phyloP scores from a whole-genome alignment of 768 basidiomycete genomes.

The Tricholoma bakamatsutake region DNA sequence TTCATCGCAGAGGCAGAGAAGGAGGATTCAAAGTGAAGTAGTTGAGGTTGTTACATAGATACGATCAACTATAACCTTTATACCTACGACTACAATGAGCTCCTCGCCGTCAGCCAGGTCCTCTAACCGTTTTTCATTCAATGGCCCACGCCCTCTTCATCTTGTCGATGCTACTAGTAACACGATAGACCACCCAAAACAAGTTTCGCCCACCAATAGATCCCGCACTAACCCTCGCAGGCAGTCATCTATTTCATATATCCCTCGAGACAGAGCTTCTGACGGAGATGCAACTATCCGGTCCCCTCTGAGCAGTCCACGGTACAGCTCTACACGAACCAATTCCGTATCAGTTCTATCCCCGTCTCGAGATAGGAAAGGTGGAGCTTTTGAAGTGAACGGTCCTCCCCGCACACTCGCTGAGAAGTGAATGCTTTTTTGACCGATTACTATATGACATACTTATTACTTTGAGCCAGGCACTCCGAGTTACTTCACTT shows the following conservation, averaged over 20 bases:
- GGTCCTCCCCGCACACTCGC: conserved; percentile 52
- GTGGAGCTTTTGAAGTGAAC: conserved; percentile 17
- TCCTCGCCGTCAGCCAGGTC: conserved; percentile 7
- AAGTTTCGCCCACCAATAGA: conserved; percentile 5
- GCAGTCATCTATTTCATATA: conserved; percentile 53
- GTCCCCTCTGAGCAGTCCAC: conserved; percentile 9
- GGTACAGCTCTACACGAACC: conserved; percentile 15
- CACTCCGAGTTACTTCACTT: conserved; percentile 77
- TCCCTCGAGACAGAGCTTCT: conserved; percentile 25
- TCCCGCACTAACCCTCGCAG: conserved; percentile 26
- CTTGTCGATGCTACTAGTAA: conserved; percentile 32
- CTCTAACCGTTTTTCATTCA: conserved; percentile 26
- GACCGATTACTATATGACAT: background rate
- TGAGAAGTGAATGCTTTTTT: conserved; percentile 53
- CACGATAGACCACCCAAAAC: too few relatives aligned
- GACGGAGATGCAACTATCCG: conserved; percentile 13
- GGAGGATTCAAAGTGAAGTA: conserved; percentile 43
- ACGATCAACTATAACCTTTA: background rate
- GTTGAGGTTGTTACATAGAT: too few relatives aligned
- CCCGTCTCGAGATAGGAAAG: conserved; percentile 23
- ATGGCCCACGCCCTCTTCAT: conserved; percentile 44
- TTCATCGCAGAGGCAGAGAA: conserved; percentile 84
- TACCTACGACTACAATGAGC: conserved; percentile 6
- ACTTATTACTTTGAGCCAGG: conserved; percentile 30
- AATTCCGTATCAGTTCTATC: conserved; percentile 18